Evolutionary conservation across 306 rosid genomes (phyloP).

Genomic region (Parietaria judaica): DNA sequence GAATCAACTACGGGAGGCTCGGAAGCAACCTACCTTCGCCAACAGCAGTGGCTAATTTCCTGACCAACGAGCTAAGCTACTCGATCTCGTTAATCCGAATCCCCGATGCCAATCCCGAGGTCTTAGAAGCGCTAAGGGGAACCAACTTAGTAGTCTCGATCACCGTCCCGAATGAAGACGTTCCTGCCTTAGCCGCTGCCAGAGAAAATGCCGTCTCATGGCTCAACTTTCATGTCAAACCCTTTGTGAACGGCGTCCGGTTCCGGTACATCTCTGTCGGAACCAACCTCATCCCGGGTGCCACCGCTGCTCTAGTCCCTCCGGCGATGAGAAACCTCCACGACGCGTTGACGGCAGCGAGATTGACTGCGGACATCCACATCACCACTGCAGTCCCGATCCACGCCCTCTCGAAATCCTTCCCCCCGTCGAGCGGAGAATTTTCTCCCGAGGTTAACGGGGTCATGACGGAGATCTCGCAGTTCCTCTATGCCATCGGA

Average conservation of each 20-base stretch:
- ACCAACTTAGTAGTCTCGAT: neutral
- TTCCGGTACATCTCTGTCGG: neutral
- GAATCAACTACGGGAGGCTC: neutral
- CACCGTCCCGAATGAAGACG: neutral
- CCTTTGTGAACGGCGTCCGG: neutral
- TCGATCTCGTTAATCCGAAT: slow-evolving; percentile 2
- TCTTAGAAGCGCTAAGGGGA: neutral
- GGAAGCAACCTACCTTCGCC: neutral
- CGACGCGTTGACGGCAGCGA: neutral
- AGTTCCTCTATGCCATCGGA: neutral
- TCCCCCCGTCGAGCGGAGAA: neutral
- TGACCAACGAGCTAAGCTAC: neutral
- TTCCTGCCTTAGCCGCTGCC: neutral
- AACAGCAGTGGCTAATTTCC: neutral
- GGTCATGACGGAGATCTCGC: neutral
- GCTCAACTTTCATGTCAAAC: neutral
- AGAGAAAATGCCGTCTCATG: neutral
- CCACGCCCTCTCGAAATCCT: neutral
- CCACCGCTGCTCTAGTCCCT: neutral
- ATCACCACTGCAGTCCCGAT: neutral
- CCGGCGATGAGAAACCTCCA: neutral
- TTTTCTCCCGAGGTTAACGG: neutral
- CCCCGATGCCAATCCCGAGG: neutral
- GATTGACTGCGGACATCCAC: neutral
- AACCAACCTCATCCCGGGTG: neutral